Conservation (phyloP, 805 yeast genomes). For the Kodamaea restingae region DNA sequence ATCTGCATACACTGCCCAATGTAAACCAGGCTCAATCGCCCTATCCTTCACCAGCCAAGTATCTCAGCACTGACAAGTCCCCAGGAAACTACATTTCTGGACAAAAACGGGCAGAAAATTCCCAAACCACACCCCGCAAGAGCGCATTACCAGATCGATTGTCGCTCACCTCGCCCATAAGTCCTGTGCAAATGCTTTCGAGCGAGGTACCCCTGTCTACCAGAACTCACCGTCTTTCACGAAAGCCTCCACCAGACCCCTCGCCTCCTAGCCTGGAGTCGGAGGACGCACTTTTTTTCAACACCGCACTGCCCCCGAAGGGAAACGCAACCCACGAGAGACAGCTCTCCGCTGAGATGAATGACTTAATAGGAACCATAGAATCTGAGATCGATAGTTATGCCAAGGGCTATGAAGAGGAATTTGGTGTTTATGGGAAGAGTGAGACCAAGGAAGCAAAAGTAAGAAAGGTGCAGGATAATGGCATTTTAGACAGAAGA, state of each 20-base stretch:
- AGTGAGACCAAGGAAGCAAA: too few species aligned
- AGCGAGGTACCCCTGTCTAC: background rate
- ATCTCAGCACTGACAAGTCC: slow-evolving; percentile 1
- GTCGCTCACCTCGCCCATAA: background rate
- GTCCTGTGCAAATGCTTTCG: background rate
- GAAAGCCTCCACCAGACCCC: slow-evolving; percentile 9
- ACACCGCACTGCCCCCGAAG: slow-evolving; percentile 1
- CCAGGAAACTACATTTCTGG: background rate
- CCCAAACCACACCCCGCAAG: too few species aligned
- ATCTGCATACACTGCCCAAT: slow-evolving; percentile 1
- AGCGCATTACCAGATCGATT: background rate
- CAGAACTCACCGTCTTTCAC: slow-evolving; percentile 5
- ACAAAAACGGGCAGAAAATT: background rate
- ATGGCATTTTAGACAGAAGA: too few species aligned
- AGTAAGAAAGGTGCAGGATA: too few species aligned
- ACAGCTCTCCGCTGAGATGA: slow-evolving; percentile 7
- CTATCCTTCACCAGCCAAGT: slow-evolving; percentile 1
- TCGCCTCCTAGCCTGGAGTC: slow-evolving; percentile 7
- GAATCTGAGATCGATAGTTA: slow-evolving; percentile 23
- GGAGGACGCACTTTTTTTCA: slow-evolving; percentile 5
- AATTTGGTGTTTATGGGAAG: too few species aligned
- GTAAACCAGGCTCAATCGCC: background rate
- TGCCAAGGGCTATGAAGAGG: slow-evolving; percentile 11
- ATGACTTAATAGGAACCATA: slow-evolving; percentile 22
- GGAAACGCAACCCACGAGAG: background rate